Evolutionary conservation across 805 yeast species (phyloP).

Genomic region (Pichia nakasei): DNA sequence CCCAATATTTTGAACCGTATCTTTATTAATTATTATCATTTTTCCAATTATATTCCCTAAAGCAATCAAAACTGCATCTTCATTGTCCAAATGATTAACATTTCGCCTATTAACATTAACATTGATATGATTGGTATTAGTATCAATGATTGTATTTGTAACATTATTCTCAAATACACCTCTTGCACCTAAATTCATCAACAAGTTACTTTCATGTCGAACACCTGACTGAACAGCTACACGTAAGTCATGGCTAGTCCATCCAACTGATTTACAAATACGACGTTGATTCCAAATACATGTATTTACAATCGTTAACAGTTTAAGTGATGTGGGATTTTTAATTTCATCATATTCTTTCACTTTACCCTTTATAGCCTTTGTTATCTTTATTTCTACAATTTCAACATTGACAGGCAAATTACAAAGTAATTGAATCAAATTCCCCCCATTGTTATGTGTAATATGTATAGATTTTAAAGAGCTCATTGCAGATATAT

Average conservation of each 20-base stretch:
- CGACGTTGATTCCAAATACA: not conserved
- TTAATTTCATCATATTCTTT: not conserved
- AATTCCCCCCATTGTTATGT: not conserved
- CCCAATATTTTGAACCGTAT: constrained; percentile 3
- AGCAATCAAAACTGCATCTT: not conserved
- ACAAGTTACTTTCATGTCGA: not conserved
- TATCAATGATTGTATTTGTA: not conserved
- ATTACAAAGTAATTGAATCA: not conserved
- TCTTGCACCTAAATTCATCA: not conserved
- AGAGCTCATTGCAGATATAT: not conserved
- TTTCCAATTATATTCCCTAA: not conserved
- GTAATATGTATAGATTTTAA: not conserved
- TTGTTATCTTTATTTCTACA: constrained; percentile 1
- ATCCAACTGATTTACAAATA: not conserved
- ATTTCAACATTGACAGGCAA: not conserved
- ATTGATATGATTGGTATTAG: not conserved
- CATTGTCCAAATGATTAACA: not conserved
- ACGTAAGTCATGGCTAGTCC: not conserved
- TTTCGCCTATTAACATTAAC: too few relatives aligned
- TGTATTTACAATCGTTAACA: constrained; percentile 1
- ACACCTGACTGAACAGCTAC: not conserved
- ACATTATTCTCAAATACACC: not conserved
- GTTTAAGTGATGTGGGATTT: not conserved
- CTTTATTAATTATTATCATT: not conserved
- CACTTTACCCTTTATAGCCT: constrained; percentile 1